These are phyloP conservation scores for Chaetomium tenue DNA, from an alignment of 495 filamentous ascomycete species.

Conservation along the genomic window DNA sequence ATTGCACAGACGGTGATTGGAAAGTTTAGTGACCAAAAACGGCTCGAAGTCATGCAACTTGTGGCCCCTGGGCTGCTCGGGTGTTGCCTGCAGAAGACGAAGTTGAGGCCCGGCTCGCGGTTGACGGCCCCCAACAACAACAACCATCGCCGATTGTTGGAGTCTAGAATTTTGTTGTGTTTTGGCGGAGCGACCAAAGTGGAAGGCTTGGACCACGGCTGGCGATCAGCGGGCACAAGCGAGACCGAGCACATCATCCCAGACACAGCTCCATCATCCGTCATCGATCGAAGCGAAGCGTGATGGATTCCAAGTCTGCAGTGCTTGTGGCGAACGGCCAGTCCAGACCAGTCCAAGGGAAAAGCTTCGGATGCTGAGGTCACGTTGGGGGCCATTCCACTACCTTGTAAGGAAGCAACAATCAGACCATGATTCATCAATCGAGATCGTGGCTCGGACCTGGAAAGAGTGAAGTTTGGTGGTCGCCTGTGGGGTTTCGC, in stretches of 20 bases:
- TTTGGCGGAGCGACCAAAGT: not conserved
- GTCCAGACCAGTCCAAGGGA: too few relatives aligned
- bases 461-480: too few relatives aligned
- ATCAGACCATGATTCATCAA: too few relatives aligned
- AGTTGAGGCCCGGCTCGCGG: not conserved
- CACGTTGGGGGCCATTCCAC: too few relatives aligned
- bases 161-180: not conserved
- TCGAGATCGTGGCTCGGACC: too few relatives aligned
- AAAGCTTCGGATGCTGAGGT: too few relatives aligned
- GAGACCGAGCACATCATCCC: not conserved
- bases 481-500: too few relatives aligned
- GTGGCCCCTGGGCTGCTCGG: not conserved
- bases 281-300: too few relatives aligned
- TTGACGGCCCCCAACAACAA: not conserved
- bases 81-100: not conserved
- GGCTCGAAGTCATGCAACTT: not conserved
- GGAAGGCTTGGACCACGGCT: not conserved
- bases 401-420: too few relatives aligned
- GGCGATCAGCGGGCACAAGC: not conserved
- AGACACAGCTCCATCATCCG: too few relatives aligned
- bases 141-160: not conserved
- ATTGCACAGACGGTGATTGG: slow-evolving; percentile 4
- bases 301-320: too few relatives aligned
- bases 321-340: too few relatives aligned
- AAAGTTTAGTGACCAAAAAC: slow-evolving; percentile 3